Percentiles rank a stretch among this genome's conserved stretches.
These are phyloP conservation scores for Bacterosira constricta DNA, from an alignment of 108 stramenopile genomes.

Conservation along the genomic window DNA sequence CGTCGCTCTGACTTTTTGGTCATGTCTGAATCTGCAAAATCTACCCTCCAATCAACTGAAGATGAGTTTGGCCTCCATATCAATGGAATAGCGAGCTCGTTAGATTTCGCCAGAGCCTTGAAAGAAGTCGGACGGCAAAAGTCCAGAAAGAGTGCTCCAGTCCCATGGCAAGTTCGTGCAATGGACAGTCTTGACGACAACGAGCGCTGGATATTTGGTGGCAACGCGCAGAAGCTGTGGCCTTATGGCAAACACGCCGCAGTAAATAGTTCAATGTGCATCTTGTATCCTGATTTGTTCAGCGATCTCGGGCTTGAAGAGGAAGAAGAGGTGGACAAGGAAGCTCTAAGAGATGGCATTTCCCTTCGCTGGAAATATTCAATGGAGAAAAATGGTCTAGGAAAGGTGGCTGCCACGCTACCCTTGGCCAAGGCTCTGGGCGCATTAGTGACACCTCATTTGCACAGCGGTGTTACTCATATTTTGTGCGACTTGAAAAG, in stretches of 20 bases:
- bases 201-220: conserved; percentile 52
- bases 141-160: neutral
- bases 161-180: conserved; percentile 48
- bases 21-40: conserved; percentile 31
- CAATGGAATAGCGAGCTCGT: conserved; percentile 14
- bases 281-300: conserved; percentile 35
- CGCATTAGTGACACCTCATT: conserved; percentile 51
- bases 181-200: conserved; percentile 18
- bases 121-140: conserved; percentile 41
- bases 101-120: conserved; percentile 58
- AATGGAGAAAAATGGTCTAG: conserved; percentile 11
- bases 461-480: conserved; percentile 67
- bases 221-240: conserved; percentile 47
- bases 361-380: conserved; percentile 42
- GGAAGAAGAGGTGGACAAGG: conserved; percentile 10
- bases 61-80: conserved; percentile 59
- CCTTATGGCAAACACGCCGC: conserved; percentile 22
- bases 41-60: conserved; percentile 26
- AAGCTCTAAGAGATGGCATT: conserved; percentile 2
- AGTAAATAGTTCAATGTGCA: neutral
- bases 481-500: conserved; percentile 59
- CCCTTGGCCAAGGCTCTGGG: conserved; percentile 64
- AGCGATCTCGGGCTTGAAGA: conserved; percentile 17
- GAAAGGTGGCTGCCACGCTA: conserved; percentile 43
- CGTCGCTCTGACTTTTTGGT: conserved; percentile 64